Percentiles rank a stretch among this genome's conserved stretches.
Conservation (phyloP, 305 asterid genomes). For the Fraxinus dipetala region DNA sequence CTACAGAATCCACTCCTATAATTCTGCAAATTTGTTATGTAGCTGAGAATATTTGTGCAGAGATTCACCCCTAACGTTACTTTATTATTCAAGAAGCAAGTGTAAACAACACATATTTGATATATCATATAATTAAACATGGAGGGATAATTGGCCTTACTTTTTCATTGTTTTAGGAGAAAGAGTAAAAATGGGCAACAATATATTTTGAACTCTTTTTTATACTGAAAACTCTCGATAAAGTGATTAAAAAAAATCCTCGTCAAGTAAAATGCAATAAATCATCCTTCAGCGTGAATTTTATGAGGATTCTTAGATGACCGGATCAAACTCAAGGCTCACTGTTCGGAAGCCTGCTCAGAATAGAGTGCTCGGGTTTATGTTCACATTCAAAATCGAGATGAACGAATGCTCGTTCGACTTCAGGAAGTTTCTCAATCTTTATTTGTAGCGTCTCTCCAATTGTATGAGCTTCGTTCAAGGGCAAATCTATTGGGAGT, state of each 20-base stretch:
- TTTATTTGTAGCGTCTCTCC: conserved; percentile 73
- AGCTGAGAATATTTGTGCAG: no score
- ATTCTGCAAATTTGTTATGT: no score
- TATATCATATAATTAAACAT: no score
- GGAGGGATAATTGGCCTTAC: no score
- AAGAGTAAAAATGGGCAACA: no score
- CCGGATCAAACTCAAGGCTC: conserved; percentile 39
- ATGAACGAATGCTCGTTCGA: conserved; percentile 82
- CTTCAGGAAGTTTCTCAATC: conserved; percentile 64
- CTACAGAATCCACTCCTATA: no score
- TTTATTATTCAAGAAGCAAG: no score
- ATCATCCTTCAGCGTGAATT: neutral
- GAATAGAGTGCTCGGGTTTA: conserved; percentile 72
- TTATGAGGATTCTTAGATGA: neutral
- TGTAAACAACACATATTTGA: no score
- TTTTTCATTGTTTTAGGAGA: no score
- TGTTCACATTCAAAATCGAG: conserved; percentile 71
- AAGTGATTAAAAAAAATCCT: neutral
- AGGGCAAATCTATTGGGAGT: conserved; percentile 66
- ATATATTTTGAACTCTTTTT: neutral
- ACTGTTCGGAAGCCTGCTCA: conserved; percentile 57
- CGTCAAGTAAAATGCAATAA: neutral
- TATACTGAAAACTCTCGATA: neutral
- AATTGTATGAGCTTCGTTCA: conserved; percentile 68
- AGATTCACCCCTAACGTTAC: no score